A percentile compares a stretch with the other conserved stretches of the same genome.
Evolutionary conservation across 2,329 filamentous ascomycete genomes (phyloP).

Genomic region (Penicillium sp.): DNA sequence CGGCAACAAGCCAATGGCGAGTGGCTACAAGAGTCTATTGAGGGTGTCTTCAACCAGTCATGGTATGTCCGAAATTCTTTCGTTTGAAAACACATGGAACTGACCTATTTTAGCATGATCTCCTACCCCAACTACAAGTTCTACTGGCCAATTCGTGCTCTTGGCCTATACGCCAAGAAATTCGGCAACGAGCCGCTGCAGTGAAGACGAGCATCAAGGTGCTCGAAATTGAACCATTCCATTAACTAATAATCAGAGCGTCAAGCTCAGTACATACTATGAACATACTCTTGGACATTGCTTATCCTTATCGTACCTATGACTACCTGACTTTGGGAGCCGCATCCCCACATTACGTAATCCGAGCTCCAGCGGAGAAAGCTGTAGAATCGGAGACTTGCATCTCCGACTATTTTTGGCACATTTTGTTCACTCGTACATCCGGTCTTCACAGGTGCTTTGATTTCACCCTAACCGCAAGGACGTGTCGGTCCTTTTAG

Average conservation of each 20-base stretch:
- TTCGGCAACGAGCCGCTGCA: slow-evolving; percentile 65
- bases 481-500: too few species aligned
- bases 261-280: not conserved
- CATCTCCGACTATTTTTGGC: not conserved
- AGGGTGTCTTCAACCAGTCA: slow-evolving; percentile 98
- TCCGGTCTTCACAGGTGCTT: not conserved
- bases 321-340: not conserved
- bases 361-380: slow-evolving; percentile 1
- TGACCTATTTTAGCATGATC: slow-evolving; percentile 69
- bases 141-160: slow-evolving; percentile 87
- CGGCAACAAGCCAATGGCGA: slow-evolving; percentile 87
- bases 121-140: slow-evolving; percentile 99
- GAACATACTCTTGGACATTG: not conserved
- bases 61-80: slow-evolving; percentile 58
- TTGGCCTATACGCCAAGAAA: slow-evolving; percentile 80
- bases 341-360: slow-evolving; percentile 10
- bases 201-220: slow-evolving; percentile 10
- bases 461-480: not conserved
- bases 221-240: not conserved
- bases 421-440: not conserved
- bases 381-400: slow-evolving; percentile 1
- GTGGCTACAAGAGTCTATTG: slow-evolving; percentile 93
- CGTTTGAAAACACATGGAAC: not conserved
- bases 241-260: not conserved
- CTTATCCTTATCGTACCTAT: not conserved